These are phyloP conservation scores for Nemania serpens DNA, from an alignment of 2,329 filamentous ascomycete species.

Conservation along the genomic window DNA sequence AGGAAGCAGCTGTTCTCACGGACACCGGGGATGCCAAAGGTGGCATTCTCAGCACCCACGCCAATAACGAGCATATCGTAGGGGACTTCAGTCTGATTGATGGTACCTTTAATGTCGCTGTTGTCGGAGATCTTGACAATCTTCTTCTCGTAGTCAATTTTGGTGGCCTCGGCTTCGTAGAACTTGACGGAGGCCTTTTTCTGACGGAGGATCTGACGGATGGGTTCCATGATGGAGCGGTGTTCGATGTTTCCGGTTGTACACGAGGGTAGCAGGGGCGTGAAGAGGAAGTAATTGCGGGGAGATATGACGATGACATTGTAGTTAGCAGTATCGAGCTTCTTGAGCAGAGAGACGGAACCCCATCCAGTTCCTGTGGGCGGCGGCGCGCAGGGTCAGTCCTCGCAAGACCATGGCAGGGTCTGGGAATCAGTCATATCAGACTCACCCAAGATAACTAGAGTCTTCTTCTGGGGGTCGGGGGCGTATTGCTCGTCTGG, in stretches of 20 bases:
- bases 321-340: slow-evolving; percentile 98
- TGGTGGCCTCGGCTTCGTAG: slow-evolving; percentile 97
- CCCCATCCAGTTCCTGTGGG: slow-evolving; percentile 87
- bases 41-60: slow-evolving; percentile 97
- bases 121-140: slow-evolving; percentile 88
- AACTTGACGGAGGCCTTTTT: slow-evolving; percentile 93
- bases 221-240: slow-evolving; percentile 99
- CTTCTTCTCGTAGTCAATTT: slow-evolving; percentile 91
- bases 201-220: slow-evolving; percentile 92
- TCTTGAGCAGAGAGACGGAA: slow-evolving; percentile 95
- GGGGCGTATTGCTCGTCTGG: slow-evolving; percentile 78
- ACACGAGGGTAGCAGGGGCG: slow-evolving; percentile 93
- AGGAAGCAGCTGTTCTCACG: slow-evolving; percentile 95
- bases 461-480: slow-evolving; percentile 92
- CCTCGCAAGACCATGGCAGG: slow-evolving; percentile 13
- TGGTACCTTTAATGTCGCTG: slow-evolving; percentile 87
- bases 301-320: slow-evolving; percentile 98
- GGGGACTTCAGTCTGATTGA: slow-evolving; percentile 82
- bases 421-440: slow-evolving; percentile 23
- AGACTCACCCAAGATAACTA: slow-evolving; percentile 84
- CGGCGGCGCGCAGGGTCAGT: slow-evolving; percentile 4
- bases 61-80: slow-evolving; percentile 99
- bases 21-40: slow-evolving; percentile 96
- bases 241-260: slow-evolving; percentile 98
- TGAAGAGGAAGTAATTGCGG: slow-evolving; percentile 99